Base-by-base conservation (phyloP, 2,329 filamentous ascomycete species). In the Mycosphaerella arachidis region DNA sequence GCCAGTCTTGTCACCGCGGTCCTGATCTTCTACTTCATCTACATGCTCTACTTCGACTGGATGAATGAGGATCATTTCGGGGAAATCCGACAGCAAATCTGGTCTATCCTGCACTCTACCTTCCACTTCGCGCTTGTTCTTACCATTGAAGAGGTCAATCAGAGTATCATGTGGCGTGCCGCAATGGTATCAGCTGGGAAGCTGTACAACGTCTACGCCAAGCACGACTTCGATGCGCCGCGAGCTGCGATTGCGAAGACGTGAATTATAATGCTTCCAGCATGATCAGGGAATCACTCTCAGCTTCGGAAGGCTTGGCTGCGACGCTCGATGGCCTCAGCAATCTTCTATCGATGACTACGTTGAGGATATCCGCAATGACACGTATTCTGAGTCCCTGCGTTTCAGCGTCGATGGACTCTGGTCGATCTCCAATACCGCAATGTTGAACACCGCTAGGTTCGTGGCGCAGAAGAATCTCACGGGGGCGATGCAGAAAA, bases 1-100 rank as follows among this genome's bases (percentile, higher is more conserved):
- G 71, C 70, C 6, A 69, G 72, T 51, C 70, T 74, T 54, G 62
- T 72, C 50, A 64, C 69, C 46, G 65, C 67, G 1, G 60, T 74
- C 9, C 53, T 72, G 27, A 71, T 74, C 56, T 72, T 75, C 53
- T 67, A 63, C 48, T 61, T 67, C 54, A 35, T 67, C 50, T 66
- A 59, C 55, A 63, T 65, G 56, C 58, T 67, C 35, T 65, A 66
- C 61, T 66, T 66, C 53, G 58, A 65, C 51, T 58, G 57, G 29
- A 50, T 64, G 1, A 53, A 60, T 30, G 56, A 67, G 8, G 54
- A 61, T n/a, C 63, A 66, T 40, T 64, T 66, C 29, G 65, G 65
- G n/a, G 61, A 60, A 9, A 62, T 67, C 45, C 58, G 63, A 12
- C 63, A 67, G 54, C 65, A 66, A 35, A 57, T 67, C 30, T 67